These are phyloP conservation scores for Tetrapyrgos nigripes DNA, from an alignment of 1,284 basidiomycete genomes.

Conservation along the genomic window DNA sequence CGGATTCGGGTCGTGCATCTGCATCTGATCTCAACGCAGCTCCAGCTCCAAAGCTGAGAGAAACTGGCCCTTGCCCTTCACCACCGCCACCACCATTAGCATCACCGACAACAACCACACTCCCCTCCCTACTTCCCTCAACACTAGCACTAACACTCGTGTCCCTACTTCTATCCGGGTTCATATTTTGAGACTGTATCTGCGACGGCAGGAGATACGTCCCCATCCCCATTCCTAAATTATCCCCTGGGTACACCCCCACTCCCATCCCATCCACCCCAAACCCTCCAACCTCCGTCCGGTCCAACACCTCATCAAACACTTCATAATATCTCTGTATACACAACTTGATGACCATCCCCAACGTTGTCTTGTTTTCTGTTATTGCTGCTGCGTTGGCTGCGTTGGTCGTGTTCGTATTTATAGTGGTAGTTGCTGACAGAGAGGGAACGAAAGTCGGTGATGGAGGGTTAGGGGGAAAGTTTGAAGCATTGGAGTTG, in stretches of 20 bases:
- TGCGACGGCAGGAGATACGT: not conserved
- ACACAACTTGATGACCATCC: constrained; percentile 75
- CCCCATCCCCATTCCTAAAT: not conserved
- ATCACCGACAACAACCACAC: not conserved
- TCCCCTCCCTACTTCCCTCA: not conserved
- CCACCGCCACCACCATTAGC: not conserved
- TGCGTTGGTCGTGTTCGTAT: constrained; percentile 7
- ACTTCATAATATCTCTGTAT: constrained; percentile 86
- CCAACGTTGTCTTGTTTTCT: constrained; percentile 68
- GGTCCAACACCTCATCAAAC: constrained; percentile 79
- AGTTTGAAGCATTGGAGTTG: no score
- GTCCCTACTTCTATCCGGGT: constrained; percentile 2
- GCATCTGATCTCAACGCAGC: not conserved
- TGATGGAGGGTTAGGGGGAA: no score
- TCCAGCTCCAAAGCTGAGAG: not conserved
- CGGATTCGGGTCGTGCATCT: not conserved
- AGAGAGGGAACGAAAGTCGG: constrained; percentile 26
- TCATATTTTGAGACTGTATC: not conserved
- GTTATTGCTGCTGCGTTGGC: constrained; percentile 28
- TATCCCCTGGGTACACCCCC: not conserved
- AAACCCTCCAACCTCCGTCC: constrained; percentile 55
- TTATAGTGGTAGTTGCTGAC: not conserved
- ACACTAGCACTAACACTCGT: constrained; percentile 1
- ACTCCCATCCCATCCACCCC: not conserved
- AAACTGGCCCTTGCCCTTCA: not conserved